A percentile compares a stretch with the other conserved stretches of the same genome.
Conservation (phyloP, 768 basidiomycete genomes). For the Panaeolus papilionaceus region DNA sequence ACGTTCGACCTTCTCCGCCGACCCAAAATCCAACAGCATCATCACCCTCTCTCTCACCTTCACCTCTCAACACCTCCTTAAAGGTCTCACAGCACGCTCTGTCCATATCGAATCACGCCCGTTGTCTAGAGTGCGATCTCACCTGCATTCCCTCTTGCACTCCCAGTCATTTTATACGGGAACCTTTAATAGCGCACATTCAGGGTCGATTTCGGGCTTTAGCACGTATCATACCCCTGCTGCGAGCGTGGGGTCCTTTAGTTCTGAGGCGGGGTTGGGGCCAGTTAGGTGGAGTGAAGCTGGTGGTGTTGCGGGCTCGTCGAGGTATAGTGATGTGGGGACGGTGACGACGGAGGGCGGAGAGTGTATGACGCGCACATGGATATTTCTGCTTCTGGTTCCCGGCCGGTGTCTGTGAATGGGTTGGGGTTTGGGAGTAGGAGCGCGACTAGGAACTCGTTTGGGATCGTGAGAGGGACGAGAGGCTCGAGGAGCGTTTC, state of each 20-base stretch:
- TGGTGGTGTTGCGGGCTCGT: no score
- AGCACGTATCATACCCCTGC: slow-evolving; percentile 6
- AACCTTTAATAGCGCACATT: not conserved
- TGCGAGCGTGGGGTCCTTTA: not conserved
- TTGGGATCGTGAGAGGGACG: no score
- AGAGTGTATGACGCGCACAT: not conserved
- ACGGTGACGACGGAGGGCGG: not conserved
- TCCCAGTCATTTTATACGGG: not conserved
- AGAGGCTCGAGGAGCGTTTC: not conserved
- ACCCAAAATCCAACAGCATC: not conserved
- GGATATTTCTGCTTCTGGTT: not conserved
- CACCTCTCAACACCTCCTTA: not conserved
- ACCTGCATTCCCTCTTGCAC: not conserved
- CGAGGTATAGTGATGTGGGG: not conserved
- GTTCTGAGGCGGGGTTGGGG: not conserved
- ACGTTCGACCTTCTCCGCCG: not conserved
- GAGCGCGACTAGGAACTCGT: not conserved
- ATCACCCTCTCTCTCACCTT: not conserved
- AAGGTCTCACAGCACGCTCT: not conserved
- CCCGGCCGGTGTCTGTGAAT: not conserved
- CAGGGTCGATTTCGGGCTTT: not conserved
- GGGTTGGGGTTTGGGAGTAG: not conserved
- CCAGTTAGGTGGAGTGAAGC: not conserved
- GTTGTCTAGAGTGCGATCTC: not conserved
- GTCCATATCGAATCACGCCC: not conserved